Conservation (phyloP, 441 rosid genomes). For the Daphne laureola region DNA sequence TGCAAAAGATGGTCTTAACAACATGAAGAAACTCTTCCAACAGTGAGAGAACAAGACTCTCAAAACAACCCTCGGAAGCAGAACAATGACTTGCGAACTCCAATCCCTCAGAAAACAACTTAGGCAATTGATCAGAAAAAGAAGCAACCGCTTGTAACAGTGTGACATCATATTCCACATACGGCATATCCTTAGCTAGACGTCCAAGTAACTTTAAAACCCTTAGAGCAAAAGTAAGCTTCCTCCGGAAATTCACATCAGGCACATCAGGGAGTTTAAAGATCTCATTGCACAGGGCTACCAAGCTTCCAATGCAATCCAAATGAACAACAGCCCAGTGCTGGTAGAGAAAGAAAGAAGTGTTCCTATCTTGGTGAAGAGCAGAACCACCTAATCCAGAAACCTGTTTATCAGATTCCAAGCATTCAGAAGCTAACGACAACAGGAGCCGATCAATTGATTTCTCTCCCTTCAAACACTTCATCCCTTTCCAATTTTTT, state of each 20-base stretch:
- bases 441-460: constrained; percentile 61
- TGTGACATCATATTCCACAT: constrained; percentile 58
- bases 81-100: constrained; percentile 58
- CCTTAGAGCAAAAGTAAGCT: constrained; percentile 67
- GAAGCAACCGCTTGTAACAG: constrained; percentile 74
- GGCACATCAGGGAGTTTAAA: constrained; percentile 42
- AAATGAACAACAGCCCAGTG: constrained; percentile 89
- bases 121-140: constrained; percentile 55
- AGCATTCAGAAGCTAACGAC: constrained; percentile 71
- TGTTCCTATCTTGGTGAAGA: constrained; percentile 44
- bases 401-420: constrained; percentile 51
- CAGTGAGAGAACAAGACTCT: constrained; percentile 58
- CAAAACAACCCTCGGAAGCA: constrained; percentile 70
- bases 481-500: constrained; percentile 35
- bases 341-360: constrained; percentile 58
- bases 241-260: constrained; percentile 59
- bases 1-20: constrained; percentile 67
- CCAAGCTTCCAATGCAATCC: constrained; percentile 56
- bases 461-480: constrained; percentile 78
- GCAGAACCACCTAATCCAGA: constrained; percentile 36
- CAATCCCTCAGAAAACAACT: constrained; percentile 48
- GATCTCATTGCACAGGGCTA: constrained; percentile 61
- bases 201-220: constrained; percentile 77
- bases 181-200: constrained; percentile 54
- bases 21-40: constrained; percentile 90